Evolutionary conservation across 2,329 filamentous ascomycete genomes (phyloP), one percentile per base, ranked within the genome.

Genomic region (Alternaria sp.): DNA sequence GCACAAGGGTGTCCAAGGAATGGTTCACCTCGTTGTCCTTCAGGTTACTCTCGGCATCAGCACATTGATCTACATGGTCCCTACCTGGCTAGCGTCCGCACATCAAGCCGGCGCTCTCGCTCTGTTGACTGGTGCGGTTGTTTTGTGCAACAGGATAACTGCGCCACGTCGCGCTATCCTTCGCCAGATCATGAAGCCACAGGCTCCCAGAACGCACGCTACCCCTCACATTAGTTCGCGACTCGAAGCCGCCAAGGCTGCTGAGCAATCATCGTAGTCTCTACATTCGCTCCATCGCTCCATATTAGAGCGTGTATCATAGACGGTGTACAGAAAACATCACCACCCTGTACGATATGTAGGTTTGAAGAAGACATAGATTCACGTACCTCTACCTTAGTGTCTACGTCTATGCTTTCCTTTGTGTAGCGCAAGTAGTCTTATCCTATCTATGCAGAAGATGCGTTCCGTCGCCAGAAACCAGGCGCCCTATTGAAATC

Each of bases 1-100:
- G 3, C 90, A 87, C 79, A 91, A 89, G 79, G 92, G 92, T 45
- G 85, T 94, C 59, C 83, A 88, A 50, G 94, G 94, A 5, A 85
- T 97, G 12, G 87, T 97, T 20, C 93, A 95, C 73, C 87, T 97
- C 18, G 93, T 92, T 2, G 87, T 86, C 59, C 63, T 96, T 67
- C 95, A 99, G 81, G 94, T 93, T 27, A 84, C 89, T 0, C 86
- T 99, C 5, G 95, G 95, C 25, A 97, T 99, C 78, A 89, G 86
- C 65, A 99, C 95, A 0, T 85, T 99, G 62, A 90, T 97, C 72
- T 98, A 97, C 82, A 90, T 99, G 78, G 94, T 99, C 1, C 95
- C 96, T 5, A 91, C 90, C 3, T 90, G 91, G 64, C 83, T 99
- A 10, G 95, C 94, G 0, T 93, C 94, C 3, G 89, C 92, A 8